Percentiles rank a stretch among this genome's conserved stretches.
phyloP scores from a whole-genome alignment of 129 eudicot species.

The Artemisia annua region DNA sequence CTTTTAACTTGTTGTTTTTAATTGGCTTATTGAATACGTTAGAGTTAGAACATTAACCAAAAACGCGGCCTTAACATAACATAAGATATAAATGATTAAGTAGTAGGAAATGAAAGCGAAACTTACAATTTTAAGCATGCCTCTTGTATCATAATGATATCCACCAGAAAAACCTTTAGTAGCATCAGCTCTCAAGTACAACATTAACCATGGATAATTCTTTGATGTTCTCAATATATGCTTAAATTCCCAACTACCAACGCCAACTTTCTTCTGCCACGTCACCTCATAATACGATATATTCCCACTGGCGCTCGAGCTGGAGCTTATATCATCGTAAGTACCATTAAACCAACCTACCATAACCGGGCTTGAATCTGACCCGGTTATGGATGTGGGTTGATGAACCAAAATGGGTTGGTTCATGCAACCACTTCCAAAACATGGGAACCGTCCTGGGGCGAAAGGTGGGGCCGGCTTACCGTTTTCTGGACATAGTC shows the following conservation, averaged over 20 bases:
- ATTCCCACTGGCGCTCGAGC: background rate
- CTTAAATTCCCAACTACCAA: slow-evolving; percentile 67
- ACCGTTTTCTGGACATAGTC: slow-evolving; percentile 65
- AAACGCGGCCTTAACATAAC: background rate
- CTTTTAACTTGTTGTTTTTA: too few species aligned
- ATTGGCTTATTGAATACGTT: too few species aligned
- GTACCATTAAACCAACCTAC: slow-evolving; percentile 63
- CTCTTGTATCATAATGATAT: slow-evolving; percentile 83
- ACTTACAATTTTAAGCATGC: slow-evolving; percentile 81
- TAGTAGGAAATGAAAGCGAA: too few species aligned
- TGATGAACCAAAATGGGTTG: slow-evolving; percentile 62
- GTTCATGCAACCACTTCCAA: slow-evolving; percentile 69
- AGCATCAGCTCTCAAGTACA: slow-evolving; percentile 90
- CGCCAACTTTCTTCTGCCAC: slow-evolving; percentile 69
- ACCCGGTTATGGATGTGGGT: slow-evolving; percentile 28
- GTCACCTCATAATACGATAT: slow-evolving; percentile 68
- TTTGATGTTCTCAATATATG: slow-evolving; percentile 70
- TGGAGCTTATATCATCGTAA: slow-evolving; percentile 33
- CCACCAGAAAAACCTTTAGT: slow-evolving; percentile 88
- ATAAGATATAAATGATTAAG: background rate
- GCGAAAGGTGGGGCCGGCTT: slow-evolving; percentile 49
- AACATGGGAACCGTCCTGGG: slow-evolving; percentile 68
- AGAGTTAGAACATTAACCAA: background rate
- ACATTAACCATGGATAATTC: slow-evolving; percentile 83
- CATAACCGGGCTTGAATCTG: slow-evolving; percentile 29